These are phyloP conservation scores for Musa schizocarpa DNA, from an alignment of 176 grass and related monocot species.

Conservation along the genomic window DNA sequence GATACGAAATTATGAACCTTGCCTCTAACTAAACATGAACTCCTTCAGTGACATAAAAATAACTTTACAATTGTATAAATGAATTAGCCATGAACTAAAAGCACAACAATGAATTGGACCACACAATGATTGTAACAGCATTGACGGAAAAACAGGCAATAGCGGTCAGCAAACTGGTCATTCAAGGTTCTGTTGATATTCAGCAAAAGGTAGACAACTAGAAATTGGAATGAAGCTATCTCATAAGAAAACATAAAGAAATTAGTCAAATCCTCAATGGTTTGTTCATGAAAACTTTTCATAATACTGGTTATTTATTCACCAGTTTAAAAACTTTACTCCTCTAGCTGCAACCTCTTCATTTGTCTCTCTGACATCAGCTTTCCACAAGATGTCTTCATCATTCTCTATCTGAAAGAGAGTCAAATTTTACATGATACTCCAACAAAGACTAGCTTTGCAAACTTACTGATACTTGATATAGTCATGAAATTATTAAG, in stretches of 20 bases:
- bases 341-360: constrained; percentile 57
- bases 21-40: not conserved
- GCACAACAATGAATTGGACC: not conserved
- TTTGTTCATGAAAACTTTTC: not conserved
- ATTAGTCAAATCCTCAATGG: not conserved
- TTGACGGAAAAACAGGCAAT: too few species aligned
- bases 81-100: not conserved
- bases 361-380: constrained; percentile 63
- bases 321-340: constrained; percentile 83
- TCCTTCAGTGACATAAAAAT: not conserved
- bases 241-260: not conserved
- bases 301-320: constrained; percentile 3
- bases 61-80: not conserved
- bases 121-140: not conserved
- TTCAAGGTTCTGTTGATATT: not conserved
- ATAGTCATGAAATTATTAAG: not conserved
- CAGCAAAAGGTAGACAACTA: not conserved
- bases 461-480: not conserved
- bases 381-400: constrained; percentile 75
- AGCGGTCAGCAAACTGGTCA: not conserved
- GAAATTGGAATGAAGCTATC: not conserved
- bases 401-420: constrained; percentile 65
- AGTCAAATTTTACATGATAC: not conserved
- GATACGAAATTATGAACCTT: too few species aligned
- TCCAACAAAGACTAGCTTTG: not conserved